Evolutionary conservation across 2,329 filamentous ascomycete species (phyloP).

Genomic region (Teratosphaeria zuluensis): DNA sequence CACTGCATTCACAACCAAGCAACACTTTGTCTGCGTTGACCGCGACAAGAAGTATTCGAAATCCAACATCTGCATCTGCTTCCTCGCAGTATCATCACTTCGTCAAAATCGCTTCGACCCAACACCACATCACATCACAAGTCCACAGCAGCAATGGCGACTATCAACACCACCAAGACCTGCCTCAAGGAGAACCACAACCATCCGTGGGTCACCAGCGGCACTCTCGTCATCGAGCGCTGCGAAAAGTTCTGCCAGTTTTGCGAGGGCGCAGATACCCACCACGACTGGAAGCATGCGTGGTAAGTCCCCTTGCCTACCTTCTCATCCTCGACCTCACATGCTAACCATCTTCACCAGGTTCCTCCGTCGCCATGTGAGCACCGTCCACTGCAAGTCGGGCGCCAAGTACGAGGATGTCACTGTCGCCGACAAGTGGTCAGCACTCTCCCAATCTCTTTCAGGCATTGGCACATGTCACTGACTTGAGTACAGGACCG

Average conservation of each 20-base stretch:
- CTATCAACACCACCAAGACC: constrained; percentile 12
- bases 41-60: not conserved
- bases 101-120: not conserved
- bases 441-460: constrained; percentile 2
- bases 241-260: constrained; percentile 20
- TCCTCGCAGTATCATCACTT: not conserved
- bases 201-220: constrained; percentile 16
- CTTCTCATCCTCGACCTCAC: not conserved
- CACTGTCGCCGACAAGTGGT: constrained; percentile 13
- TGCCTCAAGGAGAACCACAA: constrained; percentile 16
- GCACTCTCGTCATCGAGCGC: constrained; percentile 16
- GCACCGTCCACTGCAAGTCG: constrained; percentile 13
- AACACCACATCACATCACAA: not conserved
- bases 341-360: not conserved
- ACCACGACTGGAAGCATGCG: constrained; percentile 17
- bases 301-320: constrained; percentile 8
- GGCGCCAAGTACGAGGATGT: constrained; percentile 10
- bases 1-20: not conserved
- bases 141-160: not conserved
- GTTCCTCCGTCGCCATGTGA: constrained; percentile 21
- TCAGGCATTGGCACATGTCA: not conserved
- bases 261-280: constrained; percentile 10
- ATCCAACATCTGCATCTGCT: not conserved
- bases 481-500: not conserved
- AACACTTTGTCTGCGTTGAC: not conserved